These are phyloP conservation scores for Hyaloperonospora arabidopsidis DNA, from an alignment of 352 stramenopile genomes.

Conservation along the genomic window DNA sequence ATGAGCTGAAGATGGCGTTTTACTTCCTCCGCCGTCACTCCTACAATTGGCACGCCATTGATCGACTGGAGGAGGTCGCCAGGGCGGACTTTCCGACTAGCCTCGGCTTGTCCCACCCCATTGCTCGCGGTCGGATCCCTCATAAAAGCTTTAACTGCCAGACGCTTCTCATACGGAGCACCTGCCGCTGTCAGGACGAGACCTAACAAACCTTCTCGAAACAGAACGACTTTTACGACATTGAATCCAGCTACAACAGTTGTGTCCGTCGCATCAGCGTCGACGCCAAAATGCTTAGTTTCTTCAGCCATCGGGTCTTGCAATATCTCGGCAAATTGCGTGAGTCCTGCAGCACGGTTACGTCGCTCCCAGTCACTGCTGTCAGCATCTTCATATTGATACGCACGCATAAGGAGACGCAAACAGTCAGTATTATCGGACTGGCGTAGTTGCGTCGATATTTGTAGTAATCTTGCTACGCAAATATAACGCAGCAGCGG, in stretches of 20 bases:
- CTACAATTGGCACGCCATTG: conserved; percentile 66
- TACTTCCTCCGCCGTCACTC: conserved; percentile 69
- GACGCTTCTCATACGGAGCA: conserved; percentile 36
- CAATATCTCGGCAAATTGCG: conserved; percentile 45
- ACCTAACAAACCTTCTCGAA: conserved; percentile 52
- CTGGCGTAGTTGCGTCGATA: conserved; percentile 45
- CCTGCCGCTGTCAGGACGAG: conserved; percentile 58
- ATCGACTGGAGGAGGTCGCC: conserved; percentile 74
- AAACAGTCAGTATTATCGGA: conserved; percentile 65
- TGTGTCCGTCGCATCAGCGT: background rate
- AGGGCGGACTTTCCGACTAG: conserved; percentile 48
- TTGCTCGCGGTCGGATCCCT: conserved; percentile 25
- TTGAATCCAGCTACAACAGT: conserved; percentile 9
- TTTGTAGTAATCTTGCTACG: conserved; percentile 47
- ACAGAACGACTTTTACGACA: conserved; percentile 52
- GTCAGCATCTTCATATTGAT: conserved; percentile 20
- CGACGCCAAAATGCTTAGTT: conserved; percentile 4
- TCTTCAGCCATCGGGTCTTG: conserved; percentile 51
- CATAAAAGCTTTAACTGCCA: conserved; percentile 75
- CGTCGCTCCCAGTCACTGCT: conserved; percentile 3
- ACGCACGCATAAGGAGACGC: conserved; percentile 65
- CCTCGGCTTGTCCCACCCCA: conserved; percentile 48
- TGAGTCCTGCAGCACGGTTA: conserved; percentile 25
- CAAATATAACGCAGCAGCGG: conserved; percentile 64
- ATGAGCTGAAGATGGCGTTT: conserved; percentile 73